Evolutionary conservation across 1,139 yeast genomes (phyloP).

Genomic region (Scheffersomyces titani): DNA sequence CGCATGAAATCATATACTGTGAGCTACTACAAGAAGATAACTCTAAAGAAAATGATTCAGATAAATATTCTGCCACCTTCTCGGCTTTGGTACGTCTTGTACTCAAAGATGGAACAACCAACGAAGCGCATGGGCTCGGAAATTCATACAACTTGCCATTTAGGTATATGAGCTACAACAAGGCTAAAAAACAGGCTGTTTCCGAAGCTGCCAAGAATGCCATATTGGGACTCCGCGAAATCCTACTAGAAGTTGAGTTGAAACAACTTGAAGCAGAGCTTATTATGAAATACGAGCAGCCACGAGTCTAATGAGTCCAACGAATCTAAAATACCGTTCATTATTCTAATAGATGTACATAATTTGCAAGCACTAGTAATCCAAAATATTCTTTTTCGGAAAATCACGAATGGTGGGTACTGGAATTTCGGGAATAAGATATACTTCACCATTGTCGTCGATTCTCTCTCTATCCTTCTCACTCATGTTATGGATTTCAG

Average conservation of each 20-base stretch:
- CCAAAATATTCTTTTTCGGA: conserved; percentile 57
- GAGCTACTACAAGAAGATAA: conserved; percentile 17
- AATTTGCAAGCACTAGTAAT: conserved; percentile 29
- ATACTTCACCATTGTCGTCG: conserved; percentile 85
- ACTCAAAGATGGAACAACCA: conserved; percentile 51
- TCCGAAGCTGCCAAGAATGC: conserved; percentile 50
- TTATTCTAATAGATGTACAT: background rate
- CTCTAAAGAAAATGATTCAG: background rate
- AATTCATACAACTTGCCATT: conserved; percentile 35
- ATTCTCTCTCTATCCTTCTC: conserved; percentile 86
- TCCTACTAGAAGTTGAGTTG: conserved; percentile 19
- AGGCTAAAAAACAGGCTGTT: conserved; percentile 55
- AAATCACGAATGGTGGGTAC: conserved; percentile 62
- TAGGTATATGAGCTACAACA: conserved; percentile 36
- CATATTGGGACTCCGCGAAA: conserved; percentile 29
- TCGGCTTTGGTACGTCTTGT: conserved; percentile 36
- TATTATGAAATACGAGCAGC: conserved; percentile 1
- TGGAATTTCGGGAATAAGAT: conserved; percentile 72
- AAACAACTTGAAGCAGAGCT: conserved; percentile 1
- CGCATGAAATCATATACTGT: conserved; percentile 43
- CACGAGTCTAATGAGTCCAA: background rate
- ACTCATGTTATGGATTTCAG: conserved; percentile 76
- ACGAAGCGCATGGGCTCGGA: conserved; percentile 45
- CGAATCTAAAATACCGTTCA: background rate
- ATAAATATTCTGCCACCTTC: conserved; percentile 22